Evolutionary conservation across 345 rosid species (phyloP).

Genomic region (Rhodamnia argentea): DNA sequence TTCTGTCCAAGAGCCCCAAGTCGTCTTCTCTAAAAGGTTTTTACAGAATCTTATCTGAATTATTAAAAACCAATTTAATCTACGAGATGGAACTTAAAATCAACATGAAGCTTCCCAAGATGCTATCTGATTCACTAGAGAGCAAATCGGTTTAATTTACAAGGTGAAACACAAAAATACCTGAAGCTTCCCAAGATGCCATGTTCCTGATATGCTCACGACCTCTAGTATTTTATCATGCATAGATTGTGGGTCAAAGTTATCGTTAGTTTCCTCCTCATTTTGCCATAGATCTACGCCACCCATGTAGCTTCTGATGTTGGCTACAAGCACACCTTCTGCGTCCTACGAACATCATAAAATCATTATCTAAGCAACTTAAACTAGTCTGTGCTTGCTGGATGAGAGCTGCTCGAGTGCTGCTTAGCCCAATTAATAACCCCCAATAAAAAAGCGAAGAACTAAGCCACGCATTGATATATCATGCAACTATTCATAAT

Average conservation of each 20-base stretch:
- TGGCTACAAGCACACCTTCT: slow-evolving; percentile 76
- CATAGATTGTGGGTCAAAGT: slow-evolving; percentile 79
- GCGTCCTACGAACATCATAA: slow-evolving; percentile 50
- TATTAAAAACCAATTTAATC: not conserved
- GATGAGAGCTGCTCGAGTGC: not conserved
- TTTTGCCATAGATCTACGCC: slow-evolving; percentile 90
- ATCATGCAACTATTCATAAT: not conserved
- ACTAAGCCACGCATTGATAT: not conserved
- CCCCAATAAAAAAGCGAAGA: not conserved
- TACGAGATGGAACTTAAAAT: not conserved
- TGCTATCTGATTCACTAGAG: not conserved
- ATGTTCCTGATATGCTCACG: slow-evolving; percentile 74
- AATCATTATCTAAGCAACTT: not conserved
- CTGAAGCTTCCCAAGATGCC: slow-evolving; percentile 95
- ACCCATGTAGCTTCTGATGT: slow-evolving; percentile 92
- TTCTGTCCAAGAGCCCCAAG: not conserved
- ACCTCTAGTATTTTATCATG: slow-evolving; percentile 77
- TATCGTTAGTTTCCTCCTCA: slow-evolving; percentile 63
- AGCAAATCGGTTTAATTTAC: not conserved
- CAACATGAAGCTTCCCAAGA: not conserved
- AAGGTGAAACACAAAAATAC: slow-evolving; percentile 9
- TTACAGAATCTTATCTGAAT: not conserved
- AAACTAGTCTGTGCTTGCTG: not conserved
- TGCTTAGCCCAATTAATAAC: not conserved
- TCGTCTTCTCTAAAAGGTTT: not conserved